Base-by-base conservation (phyloP, 1,284 basidiomycete species). In the Schizophyllum commune region DNA sequence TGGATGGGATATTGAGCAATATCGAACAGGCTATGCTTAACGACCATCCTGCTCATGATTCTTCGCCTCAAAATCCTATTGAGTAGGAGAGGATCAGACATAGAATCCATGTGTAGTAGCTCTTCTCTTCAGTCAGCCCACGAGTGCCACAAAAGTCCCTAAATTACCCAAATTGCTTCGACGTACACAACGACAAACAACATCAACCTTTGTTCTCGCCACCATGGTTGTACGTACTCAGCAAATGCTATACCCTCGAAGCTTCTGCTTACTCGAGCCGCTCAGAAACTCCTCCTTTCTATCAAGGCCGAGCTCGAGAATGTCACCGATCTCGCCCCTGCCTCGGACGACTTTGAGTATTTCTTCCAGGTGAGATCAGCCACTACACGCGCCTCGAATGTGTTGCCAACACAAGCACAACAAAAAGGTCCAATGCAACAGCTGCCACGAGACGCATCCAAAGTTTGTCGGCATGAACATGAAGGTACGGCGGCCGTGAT, bases 291-390 rank as follows among this genome's bases (percentile, higher is more conserved):
- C 7, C 8, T 22, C 6, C 52, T 54, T n/a, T 54, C 32, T 20
- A 6, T 91, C 70, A 85, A 86, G 73, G 91, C 89, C 27, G 87
- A 89, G 5, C 79, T 92, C 55, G 88, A 92, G 70, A 88, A 89
- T 66, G 83, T 92, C 63, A 88, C 88, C 15, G 77, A 83, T 68
- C 75, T 92, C 22, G 74, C 75, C 54, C 90, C 90, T 21, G 78
- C 79, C 8, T 73, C 78, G 4, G 79, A 85, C 47, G 80, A 85
- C 64, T 92, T 89, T 65, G 87, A 91, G 63, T 92, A 83, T 71
- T 88, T 88, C 75, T 92, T 92, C 75, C 71, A 88, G 77, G 89
- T 89, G 58, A 15, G 53, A 39, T 55, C 19, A n/a, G n/a, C n/a
- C n/a, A 22, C 8, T 52, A 51, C 53, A 34, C 57, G 33, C 34